These are phyloP conservation scores for Amphirosellinia nigrospora DNA, from an alignment of 495 filamentous ascomycete species.

Conservation along the genomic window DNA sequence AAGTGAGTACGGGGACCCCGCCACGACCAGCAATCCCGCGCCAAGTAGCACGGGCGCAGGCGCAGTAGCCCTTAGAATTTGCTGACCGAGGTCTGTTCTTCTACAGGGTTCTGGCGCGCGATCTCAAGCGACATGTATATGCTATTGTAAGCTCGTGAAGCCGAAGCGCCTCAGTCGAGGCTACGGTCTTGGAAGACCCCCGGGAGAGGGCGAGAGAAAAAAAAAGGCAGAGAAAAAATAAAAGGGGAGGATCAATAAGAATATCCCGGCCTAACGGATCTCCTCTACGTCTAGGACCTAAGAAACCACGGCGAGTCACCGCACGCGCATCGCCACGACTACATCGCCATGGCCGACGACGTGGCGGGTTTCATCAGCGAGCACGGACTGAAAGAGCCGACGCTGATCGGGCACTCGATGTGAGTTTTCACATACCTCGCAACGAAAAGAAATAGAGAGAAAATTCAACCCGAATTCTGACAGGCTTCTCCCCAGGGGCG, in stretches of 20 bases:
- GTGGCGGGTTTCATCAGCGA: constrained; percentile 79
- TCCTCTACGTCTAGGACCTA: constrained; percentile 69
- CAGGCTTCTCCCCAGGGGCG: constrained; percentile 66
- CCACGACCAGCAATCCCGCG: background rate
- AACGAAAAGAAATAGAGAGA: background rate
- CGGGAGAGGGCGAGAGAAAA: too few relatives aligned
- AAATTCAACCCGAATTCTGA: background rate
- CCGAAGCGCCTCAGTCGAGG: background rate
- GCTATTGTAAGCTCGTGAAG: constrained; percentile 67
- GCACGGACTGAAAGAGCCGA: constrained; percentile 70
- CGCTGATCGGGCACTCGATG: constrained; percentile 96
- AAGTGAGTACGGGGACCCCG: constrained; percentile 68
- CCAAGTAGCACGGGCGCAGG: background rate
- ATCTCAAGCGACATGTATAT: constrained; percentile 82
- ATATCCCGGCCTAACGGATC: constrained; percentile 23
- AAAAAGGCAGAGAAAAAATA: background rate
- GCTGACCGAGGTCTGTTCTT: constrained; percentile 25
- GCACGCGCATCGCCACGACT: constrained; percentile 79
- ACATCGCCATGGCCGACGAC: constrained; percentile 84
- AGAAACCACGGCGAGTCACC: constrained; percentile 94
- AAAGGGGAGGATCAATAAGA: background rate
- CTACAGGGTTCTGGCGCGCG: constrained; percentile 76
- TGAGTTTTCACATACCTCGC: constrained; percentile 45
- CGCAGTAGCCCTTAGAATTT: background rate
- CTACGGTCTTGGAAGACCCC: background rate